Conservation (phyloP, 805 yeast genomes). For the Kodamaea sagamina region DNA sequence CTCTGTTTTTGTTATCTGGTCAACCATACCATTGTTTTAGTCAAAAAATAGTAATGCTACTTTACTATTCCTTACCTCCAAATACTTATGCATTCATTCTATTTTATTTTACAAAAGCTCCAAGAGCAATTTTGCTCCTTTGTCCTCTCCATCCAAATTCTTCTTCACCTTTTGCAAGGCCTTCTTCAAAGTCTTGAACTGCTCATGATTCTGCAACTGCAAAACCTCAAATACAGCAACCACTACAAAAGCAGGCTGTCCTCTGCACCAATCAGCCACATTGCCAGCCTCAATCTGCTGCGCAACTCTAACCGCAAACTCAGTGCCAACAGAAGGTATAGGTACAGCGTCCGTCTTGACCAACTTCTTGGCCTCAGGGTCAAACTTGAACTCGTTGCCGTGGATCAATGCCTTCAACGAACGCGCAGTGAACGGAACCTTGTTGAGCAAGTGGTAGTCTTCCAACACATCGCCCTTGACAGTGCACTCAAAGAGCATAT, state of each 20-base stretch:
- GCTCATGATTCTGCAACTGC: conserved; percentile 38
- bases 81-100: too few species aligned
- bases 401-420: conserved; percentile 74
- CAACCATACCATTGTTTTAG: too few species aligned
- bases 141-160: conserved; percentile 52
- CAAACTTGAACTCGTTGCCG: conserved; percentile 80
- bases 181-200: conserved; percentile 51
- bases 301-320: conserved; percentile 56
- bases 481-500: conserved; percentile 54
- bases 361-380: conserved; percentile 48
- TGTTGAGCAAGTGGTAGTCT: conserved; percentile 66
- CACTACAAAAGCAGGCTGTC: conserved; percentile 75
- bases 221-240: conserved; percentile 77
- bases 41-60: too few species aligned
- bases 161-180: conserved; percentile 54
- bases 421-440: conserved; percentile 70
- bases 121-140: conserved; percentile 54
- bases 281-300: conserved; percentile 46
- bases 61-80: too few species aligned
- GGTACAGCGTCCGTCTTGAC: conserved; percentile 37
- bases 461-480: conserved; percentile 66
- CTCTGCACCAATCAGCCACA: conserved; percentile 63
- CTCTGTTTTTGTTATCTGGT: too few species aligned
- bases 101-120: conserved; percentile 9
- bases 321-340: conserved; percentile 54